Base-by-base conservation (phyloP, 2,329 filamentous ascomycete genomes). In the Fonsecaea pedrosoi region DNA sequence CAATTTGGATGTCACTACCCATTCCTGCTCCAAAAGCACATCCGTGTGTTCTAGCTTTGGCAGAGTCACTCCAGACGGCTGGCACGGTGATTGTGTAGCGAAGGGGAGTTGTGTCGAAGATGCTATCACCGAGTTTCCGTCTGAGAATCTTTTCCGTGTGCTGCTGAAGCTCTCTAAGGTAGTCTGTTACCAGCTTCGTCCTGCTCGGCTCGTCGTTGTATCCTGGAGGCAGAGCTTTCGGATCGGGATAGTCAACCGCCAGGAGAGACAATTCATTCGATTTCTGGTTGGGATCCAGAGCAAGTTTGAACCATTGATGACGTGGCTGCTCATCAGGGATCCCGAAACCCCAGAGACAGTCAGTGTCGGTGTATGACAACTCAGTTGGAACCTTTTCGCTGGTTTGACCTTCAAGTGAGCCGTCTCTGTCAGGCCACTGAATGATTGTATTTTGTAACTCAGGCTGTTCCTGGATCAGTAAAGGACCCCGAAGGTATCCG, bases 71-170 rank as follows among this genome's bases (percentile, higher is more conserved):
- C 74, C 74, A 77, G 10, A 77, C 70, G 2, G 74, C 75, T 1
- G 76, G 75, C 5, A 77, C 73, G 1, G 74, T 77, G 21, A 77
- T 72, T 13, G 73, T 69, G 35, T 70, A 75, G 37, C 70, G 65
- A n/a, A 74, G 40, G 4, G 34, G 35, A 30, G 68, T 69, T 9
- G 57, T 40, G 2, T 69, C 32, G 32, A 72, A 38, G n/a, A 65
- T 54, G 3, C 60, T 63, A 10, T 25, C 53, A 8, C 69, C 70
- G 10, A 72, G 50, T 18, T 70, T 70, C 1, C 32, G 21, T 35
- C 66, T 67, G 4, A 74, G 53, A 18, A 67, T 40, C 6, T 62
- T 40, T 15, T 66, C 9, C 2, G 62, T 62, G 54, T 73, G 71
- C 4, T 68, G 54, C 4, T 55, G 62, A 1, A 75, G 42, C 34